Base-by-base conservation (phyloP, 495 filamentous ascomycete species). In the Chlorociboria aeruginascens region DNA sequence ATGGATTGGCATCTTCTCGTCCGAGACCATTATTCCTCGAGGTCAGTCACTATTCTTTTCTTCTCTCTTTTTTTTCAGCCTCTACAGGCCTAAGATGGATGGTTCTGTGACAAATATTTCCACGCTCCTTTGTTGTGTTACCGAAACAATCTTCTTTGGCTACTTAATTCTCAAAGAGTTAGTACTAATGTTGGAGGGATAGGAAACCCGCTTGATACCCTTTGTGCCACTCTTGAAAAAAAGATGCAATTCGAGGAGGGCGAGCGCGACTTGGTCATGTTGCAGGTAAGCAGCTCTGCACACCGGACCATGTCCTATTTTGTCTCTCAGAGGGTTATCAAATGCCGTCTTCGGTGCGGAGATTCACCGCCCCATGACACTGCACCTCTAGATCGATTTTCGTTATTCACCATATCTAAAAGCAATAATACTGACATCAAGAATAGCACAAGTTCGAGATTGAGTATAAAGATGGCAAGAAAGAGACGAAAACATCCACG, bases 371-470 rank as follows among this genome's bases (percentile, higher is more conserved):
- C 34, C 34, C 34, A 36, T 36, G 34, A 14, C 34, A 36, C 6
- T 36, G 34, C 34, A 36, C 34, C 34, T 36, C 34, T 36, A 14
- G 34, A 36, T 36, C 34, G 34, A 36, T 36, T 36, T 36, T 36
- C 34, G 34, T 36, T 36, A 36, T 36, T 36, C 34, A 11, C 34
- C 34, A 14, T 36, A 36, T 36, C 34, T 14, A 11, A 35, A 14
- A 43, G 17, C 41, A 46, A 33, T 51, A 38, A 38, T 12, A 38
- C 53, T 42, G 20, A 25, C 20, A 25, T 25, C 4, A 25, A 25
- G 20, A 25, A 25, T 87, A 93, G 69, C 92, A 98, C 75, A 87
- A 83, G 63, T 96, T 95, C 63, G 82, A 82, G 62, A 85, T 96
- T 57, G 84, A 95, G 72, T 65, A 82, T 61, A 77, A 78, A 61